These are phyloP conservation scores for Albifimbria verrucaria DNA, from an alignment of 2,329 filamentous ascomycete species.

Conservation along the genomic window DNA sequence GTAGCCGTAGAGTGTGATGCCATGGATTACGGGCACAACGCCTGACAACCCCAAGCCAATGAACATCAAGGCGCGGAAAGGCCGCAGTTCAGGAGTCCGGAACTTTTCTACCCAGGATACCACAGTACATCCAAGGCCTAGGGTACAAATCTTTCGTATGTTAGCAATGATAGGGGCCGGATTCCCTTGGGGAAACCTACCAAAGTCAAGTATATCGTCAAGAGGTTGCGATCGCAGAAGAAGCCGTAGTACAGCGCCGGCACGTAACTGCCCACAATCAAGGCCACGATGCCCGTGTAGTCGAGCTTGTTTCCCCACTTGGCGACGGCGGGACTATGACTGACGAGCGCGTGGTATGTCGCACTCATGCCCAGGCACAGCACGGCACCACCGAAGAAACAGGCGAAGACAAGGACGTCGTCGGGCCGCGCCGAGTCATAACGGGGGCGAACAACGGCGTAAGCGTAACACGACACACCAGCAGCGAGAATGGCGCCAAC, in stretches of 20 bases:
- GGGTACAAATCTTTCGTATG: constrained; percentile 62
- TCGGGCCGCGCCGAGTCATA: constrained; percentile 59
- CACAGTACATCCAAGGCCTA: constrained; percentile 72
- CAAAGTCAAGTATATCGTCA: constrained; percentile 71
- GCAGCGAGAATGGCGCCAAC: constrained; percentile 62
- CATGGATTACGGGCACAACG: constrained; percentile 79
- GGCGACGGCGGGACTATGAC: constrained; percentile 76
- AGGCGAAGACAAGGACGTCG: constrained; percentile 71
- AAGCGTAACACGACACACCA: constrained; percentile 48
- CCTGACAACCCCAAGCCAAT: constrained; percentile 82
- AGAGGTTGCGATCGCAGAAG: constrained; percentile 63
- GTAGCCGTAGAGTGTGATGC: constrained; percentile 64
- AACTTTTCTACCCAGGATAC: constrained; percentile 82
- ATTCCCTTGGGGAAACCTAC: constrained; percentile 43
- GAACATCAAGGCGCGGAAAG: constrained; percentile 87
- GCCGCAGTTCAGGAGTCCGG: constrained; percentile 77
- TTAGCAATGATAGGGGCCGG: constrained; percentile 12
- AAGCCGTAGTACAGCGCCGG: constrained; percentile 87
- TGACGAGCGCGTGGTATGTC: constrained; percentile 79
- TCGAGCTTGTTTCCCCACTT: constrained; percentile 90
- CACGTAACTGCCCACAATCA: constrained; percentile 90
- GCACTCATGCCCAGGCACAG: constrained; percentile 77
- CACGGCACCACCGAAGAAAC: constrained; percentile 75
- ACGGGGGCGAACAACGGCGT: constrained; percentile 57
- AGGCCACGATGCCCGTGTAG: constrained; percentile 86